Percentiles rank a stretch among this genome's conserved stretches.
Conservation (phyloP, 108 stramenopile species). For the Chaetoceros tenuissimus region DNA sequence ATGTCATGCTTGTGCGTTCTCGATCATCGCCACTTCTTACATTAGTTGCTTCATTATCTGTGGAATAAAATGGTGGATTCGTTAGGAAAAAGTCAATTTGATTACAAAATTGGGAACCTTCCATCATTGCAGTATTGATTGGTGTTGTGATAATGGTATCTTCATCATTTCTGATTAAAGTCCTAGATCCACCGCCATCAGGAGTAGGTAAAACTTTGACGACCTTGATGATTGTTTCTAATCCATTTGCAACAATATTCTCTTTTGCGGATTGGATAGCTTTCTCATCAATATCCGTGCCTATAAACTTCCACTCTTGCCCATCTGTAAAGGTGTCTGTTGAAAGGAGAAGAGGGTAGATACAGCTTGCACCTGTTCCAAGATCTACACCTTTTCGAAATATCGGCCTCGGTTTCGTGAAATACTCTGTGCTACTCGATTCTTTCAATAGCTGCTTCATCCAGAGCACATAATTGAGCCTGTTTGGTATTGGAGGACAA, state of each 20-base stretch:
- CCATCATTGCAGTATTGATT: constrained; percentile 20
- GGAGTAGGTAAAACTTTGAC: constrained; percentile 30
- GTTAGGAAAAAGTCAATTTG: constrained; percentile 80
- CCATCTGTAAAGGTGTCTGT: constrained; percentile 10
- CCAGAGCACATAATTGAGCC: constrained; percentile 87
- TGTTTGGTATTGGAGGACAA: constrained; percentile 89
- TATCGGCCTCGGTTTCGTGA: not conserved
- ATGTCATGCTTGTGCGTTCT: constrained; percentile 53
- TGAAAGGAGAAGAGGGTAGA: constrained; percentile 73
- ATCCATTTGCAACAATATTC: constrained; percentile 66
- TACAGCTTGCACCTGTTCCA: constrained; percentile 83
- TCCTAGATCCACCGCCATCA: constrained; percentile 9
- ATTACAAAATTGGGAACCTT: not conserved
- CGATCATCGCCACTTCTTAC: constrained; percentile 61
- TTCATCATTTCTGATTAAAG: not conserved
- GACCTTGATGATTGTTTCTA: constrained; percentile 39
- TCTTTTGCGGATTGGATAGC: constrained; percentile 52
- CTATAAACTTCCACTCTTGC: constrained; percentile 48
- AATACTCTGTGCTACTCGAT: constrained; percentile 12
- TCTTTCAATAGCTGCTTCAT: constrained; percentile 48
- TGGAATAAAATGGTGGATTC: constrained; percentile 90
- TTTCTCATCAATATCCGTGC: constrained; percentile 81
- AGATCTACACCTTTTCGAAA: constrained; percentile 63
- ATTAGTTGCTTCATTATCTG: constrained; percentile 30
- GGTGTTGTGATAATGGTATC: constrained; percentile 5